Evolutionary conservation across 495 filamentous ascomycete genomes (phyloP), one percentile per base, ranked within the genome.

Genomic region (Massariosphaeria phaeospora): DNA sequence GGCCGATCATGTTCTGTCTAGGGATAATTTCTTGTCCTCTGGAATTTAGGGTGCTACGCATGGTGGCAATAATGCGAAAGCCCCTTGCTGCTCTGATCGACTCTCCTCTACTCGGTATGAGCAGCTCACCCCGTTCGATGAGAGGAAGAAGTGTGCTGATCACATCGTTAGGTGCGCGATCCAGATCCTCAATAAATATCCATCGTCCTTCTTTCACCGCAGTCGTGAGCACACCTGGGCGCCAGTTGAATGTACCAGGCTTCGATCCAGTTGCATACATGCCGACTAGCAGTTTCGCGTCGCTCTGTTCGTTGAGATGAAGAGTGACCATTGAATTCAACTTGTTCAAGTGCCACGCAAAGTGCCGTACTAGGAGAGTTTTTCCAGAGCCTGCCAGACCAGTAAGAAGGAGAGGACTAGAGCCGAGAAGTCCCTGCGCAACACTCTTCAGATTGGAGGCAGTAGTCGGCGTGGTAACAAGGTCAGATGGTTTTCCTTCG

Each of bases 181-280:
- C 87, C 24, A 99, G 76, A 67, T 99, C 94, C 72, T 99, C 94
- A 48, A 99, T 91, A 49, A 97, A 73, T 4, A 99, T 83, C 94
- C 93, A 97, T 64, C 89, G 80, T 36, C 94, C 94, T 72, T 97
- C 91, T 65, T 76, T 83, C 1, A 96, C 89, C 12, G 94, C 94
- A 31, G 89, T 94, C 0, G 91, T 95, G 53, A 99, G 73, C 11
- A 96, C 85, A 69, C 94, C 94, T n/a, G 93, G 81, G 44, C 84
- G 82, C 94, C 94, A 99, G 24, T 76, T 78, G 62, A 97, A 97
- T 2, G 88, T 87, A 0, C 91, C 94, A 6, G 88, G 88, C 38
- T 83, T 85, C 23, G 77, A 72, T 13, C 84, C 84, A n/a, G 88
- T 89, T 7, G 90, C 84, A 68, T 99, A 96, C 73, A 95, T 80